Percentiles rank a stretch among this genome's conserved stretches.
These are phyloP conservation scores for Diaporthe humulicola DNA, from an alignment of 2,329 filamentous ascomycete genomes.

Conservation along the genomic window DNA sequence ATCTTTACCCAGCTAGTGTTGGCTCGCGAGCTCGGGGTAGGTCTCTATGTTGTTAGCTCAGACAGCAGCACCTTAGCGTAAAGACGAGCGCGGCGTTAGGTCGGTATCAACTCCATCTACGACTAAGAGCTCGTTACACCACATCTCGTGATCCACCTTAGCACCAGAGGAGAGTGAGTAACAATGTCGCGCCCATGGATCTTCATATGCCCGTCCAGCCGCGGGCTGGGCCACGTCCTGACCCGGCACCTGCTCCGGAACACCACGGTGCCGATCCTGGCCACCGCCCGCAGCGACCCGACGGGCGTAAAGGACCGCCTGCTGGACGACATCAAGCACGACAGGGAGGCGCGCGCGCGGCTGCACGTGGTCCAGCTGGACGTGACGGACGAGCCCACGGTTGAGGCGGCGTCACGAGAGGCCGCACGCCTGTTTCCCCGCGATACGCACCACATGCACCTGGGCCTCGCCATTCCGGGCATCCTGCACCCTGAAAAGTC, in stretches of 20 bases:
- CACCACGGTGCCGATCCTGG: constrained; percentile 63
- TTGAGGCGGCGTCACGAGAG: constrained; percentile 66
- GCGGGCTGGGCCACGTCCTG: constrained; percentile 64
- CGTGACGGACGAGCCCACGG: constrained; percentile 71
- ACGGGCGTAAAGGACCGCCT: constrained; percentile 51
- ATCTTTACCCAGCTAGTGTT: background rate
- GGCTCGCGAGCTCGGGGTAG: background rate
- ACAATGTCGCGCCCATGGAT: constrained; percentile 64
- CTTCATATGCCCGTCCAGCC: constrained; percentile 60
- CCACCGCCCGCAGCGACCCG: constrained; percentile 56
- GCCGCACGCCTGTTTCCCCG: constrained; percentile 67
- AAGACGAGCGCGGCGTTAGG: background rate
- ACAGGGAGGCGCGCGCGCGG: constrained; percentile 47
- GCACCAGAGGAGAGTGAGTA: background rate
- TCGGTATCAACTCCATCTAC: background rate
- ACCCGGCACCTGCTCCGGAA: constrained; percentile 62
- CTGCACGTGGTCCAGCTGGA: constrained; percentile 58
- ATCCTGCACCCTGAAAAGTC: constrained; percentile 81
- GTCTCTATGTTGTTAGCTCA: background rate
- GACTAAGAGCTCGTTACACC: background rate
- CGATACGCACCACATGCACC: constrained; percentile 70
- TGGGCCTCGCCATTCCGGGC: constrained; percentile 79
- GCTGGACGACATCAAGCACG: constrained; percentile 47
- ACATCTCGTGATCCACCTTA: background rate
- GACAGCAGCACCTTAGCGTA: background rate